phyloP scores from a whole-genome alignment of 345 rosid species.

The Eutrema yunnanense region DNA sequence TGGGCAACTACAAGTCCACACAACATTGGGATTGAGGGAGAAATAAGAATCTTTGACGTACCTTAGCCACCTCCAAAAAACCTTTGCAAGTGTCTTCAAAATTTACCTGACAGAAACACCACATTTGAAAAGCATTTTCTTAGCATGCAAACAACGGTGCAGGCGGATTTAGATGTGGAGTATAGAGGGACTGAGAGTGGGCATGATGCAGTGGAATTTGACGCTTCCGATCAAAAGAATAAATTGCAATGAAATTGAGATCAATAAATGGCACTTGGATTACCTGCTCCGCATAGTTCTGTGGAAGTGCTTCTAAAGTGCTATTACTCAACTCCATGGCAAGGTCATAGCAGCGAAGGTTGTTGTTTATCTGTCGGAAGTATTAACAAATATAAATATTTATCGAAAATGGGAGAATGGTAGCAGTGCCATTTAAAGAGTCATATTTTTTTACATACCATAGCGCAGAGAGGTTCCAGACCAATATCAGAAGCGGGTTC shows the following conservation, averaged over 20 bases:
- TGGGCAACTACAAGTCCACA: neutral
- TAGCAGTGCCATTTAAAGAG: neutral
- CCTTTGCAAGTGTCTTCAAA: constrained; percentile 99
- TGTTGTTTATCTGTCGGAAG: constrained; percentile 74
- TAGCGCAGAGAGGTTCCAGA: constrained; percentile 92
- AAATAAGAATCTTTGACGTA: constrained; percentile 17
- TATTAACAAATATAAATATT: neutral
- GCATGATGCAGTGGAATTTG: neutral
- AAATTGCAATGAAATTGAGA: neutral
- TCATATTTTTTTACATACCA: constrained; percentile 50
- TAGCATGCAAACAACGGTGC: constrained; percentile 8
- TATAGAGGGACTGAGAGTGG: neutral
- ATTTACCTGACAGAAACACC: constrained; percentile 52
- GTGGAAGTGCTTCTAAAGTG: constrained; percentile 92
- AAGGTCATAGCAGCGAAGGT: constrained; percentile 97
- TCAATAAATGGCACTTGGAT: neutral
- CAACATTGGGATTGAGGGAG: neutral
- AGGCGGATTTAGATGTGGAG: neutral
- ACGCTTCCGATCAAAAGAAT: constrained; percentile 2
- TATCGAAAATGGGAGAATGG: neutral
- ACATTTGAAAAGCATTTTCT: neutral
- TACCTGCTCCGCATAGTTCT: constrained; percentile 97
- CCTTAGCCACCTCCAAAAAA: constrained; percentile 96
- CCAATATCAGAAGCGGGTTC: constrained; percentile 96
- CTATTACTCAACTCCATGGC: constrained; percentile 93